phyloP scores from a whole-genome alignment of 2,329 filamentous ascomycete genomes.

The Chaetomium sp. region DNA sequence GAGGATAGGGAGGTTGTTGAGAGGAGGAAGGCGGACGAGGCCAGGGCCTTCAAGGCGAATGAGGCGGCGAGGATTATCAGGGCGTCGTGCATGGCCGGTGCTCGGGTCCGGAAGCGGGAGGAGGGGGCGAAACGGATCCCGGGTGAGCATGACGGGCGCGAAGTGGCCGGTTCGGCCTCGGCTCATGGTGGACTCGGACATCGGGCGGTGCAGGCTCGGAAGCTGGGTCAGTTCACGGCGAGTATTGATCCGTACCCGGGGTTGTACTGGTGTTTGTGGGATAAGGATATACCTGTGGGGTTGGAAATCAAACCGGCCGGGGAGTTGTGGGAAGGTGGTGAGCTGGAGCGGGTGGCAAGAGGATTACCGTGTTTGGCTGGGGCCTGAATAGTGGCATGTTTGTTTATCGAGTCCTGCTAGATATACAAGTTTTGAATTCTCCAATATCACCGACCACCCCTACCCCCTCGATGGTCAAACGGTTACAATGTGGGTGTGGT shows the following conservation, averaged over 20 bases:
- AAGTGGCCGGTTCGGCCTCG: no score
- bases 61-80: conserved; percentile 14
- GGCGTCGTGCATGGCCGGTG: conserved; percentile 7
- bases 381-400: background rate
- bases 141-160: background rate
- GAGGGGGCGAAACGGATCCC: background rate
- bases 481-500: no score
- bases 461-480: no score
- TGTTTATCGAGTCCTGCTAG: background rate
- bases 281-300: background rate
- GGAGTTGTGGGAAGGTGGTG: background rate
- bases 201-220: background rate
- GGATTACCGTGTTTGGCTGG: background rate
- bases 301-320: background rate
- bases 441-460: background rate
- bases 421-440: background rate
- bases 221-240: background rate
- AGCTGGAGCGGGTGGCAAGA: background rate
- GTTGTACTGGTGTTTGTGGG: background rate
- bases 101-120: background rate
- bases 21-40: background rate
- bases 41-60: background rate
- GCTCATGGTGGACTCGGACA: background rate
- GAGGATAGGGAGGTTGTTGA: background rate
- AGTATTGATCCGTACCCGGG: background rate